Conservation (phyloP, 345 rosid genomes). For the Arabidopsis suecica region DNA sequence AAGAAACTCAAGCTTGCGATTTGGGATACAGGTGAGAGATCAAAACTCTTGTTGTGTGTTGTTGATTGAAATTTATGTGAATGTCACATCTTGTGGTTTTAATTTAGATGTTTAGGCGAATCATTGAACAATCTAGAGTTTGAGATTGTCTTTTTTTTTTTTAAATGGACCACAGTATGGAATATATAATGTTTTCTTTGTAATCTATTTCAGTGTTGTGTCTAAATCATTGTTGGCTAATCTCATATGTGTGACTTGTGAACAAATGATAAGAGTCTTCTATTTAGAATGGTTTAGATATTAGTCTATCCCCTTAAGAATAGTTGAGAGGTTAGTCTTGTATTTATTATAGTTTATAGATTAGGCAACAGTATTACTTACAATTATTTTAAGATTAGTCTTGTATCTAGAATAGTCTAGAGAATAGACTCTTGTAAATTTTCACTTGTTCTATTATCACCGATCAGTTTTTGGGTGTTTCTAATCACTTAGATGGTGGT, state of each 20-base stretch:
- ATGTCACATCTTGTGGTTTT: conserved; percentile 9
- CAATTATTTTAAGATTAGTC: background rate
- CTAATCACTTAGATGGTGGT: no score
- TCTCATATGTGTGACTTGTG: background rate
- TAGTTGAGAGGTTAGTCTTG: background rate
- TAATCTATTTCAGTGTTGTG: background rate
- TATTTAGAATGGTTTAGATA: background rate
- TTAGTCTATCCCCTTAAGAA: background rate
- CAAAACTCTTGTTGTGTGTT: background rate
- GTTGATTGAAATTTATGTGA: conserved; percentile 7
- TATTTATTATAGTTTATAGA: background rate
- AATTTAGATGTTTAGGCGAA: background rate
- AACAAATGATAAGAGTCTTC: conserved; percentile 1
- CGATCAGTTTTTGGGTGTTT: no score
- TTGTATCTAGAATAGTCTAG: background rate
- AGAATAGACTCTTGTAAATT: background rate
- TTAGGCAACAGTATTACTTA: no score
- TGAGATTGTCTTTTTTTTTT: background rate
- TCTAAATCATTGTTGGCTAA: background rate
- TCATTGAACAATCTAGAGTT: background rate
- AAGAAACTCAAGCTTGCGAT: conserved; percentile 93
- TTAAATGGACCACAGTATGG: background rate
- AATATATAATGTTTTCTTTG: background rate
- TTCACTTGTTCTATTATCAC: no score
- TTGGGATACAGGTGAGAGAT: conserved; percentile 86